Conservation (phyloP, 345 rosid species). For the Erysimum cheiranthoides region DNA sequence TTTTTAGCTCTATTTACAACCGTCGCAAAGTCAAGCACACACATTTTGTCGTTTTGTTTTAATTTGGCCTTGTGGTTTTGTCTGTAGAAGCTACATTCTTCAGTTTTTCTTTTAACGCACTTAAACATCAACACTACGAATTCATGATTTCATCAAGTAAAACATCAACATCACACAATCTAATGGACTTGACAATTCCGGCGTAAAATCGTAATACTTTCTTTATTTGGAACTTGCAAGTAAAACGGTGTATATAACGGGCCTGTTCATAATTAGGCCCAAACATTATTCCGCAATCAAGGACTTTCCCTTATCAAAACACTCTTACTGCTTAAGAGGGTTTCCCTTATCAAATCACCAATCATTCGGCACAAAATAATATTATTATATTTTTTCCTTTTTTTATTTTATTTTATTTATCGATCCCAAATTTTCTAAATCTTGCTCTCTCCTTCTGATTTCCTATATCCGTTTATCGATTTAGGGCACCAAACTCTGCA, state of each 20-base stretch:
- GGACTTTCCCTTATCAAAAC: conserved; percentile 14
- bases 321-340: not conserved
- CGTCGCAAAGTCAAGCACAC: not conserved
- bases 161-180: not conserved
- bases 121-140: not conserved
- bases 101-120: not conserved
- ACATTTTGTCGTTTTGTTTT: not conserved
- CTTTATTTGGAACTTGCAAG: not conserved
- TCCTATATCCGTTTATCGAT: conserved; percentile 37
- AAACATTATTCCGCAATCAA: not conserved
- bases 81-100: not conserved
- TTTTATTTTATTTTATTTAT: not conserved
- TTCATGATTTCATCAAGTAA: not conserved
- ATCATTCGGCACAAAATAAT: conserved; percentile 27
- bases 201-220: not conserved
- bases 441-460: conserved; percentile 27
- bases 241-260: not conserved
- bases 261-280: conserved; percentile 18
- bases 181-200: not conserved
- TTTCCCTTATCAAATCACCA: conserved; percentile 21
- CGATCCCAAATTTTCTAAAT: conserved; percentile 31
- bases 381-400: not conserved
- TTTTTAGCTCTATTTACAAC: not conserved
- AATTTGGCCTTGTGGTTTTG: not conserved
- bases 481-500: conserved; percentile 42